Conservation (phyloP, 306 rosid genomes). For the Cicer judaicum region DNA sequence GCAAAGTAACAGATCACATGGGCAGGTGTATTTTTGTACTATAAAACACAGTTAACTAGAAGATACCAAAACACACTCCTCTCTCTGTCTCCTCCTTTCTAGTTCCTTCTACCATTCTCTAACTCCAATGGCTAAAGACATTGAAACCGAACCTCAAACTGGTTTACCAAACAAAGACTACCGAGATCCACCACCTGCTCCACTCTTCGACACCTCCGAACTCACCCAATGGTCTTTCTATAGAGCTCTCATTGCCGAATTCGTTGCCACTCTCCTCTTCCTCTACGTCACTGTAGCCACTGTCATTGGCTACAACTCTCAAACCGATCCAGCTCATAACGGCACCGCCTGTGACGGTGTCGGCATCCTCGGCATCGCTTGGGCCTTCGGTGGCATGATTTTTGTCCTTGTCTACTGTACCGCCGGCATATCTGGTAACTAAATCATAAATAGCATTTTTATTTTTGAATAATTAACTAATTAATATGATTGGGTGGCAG, state of each 20-base stretch:
- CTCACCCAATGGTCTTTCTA: constrained; percentile 77
- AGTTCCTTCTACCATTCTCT: not conserved
- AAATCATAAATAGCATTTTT: no score
- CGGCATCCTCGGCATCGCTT: constrained; percentile 59
- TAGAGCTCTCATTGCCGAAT: constrained; percentile 86
- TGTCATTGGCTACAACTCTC: constrained; percentile 52
- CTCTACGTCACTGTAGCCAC: constrained; percentile 63
- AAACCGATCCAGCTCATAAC: not conserved
- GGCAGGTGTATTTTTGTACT: not conserved
- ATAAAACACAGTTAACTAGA: not conserved
- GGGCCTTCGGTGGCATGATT: constrained; percentile 69
- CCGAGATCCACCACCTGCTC: constrained; percentile 78
- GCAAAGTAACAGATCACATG: not conserved
- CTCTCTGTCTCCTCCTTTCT: no score
- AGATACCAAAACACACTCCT: no score
- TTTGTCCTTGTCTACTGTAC: constrained; percentile 62
- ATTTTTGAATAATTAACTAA: not conserved
- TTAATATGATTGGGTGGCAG: constrained; percentile 11
- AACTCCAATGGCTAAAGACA: constrained; percentile 55
- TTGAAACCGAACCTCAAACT: constrained; percentile 33
- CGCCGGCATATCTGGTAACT: constrained; percentile 56
- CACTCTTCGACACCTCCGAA: constrained; percentile 64
- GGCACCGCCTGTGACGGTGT: constrained; percentile 43
- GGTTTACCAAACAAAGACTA: constrained; percentile 62
- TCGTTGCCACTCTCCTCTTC: constrained; percentile 86